Evolutionary conservation across 225 moss, liverwort and hornwort species (phyloP), one percentile per base, ranked within the genome.

Genomic region (Antitrichia curtipendula): DNA sequence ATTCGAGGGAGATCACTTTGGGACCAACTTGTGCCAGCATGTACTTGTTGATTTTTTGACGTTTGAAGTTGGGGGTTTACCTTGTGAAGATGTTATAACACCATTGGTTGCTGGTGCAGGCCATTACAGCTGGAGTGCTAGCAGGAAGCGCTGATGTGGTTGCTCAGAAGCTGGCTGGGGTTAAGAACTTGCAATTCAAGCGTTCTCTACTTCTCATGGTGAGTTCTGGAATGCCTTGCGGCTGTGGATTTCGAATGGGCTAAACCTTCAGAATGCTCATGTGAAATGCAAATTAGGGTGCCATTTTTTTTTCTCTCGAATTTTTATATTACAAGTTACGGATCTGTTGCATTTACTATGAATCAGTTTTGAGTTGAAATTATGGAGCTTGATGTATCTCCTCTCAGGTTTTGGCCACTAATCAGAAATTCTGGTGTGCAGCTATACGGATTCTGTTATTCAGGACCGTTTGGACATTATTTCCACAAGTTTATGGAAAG

Each of bases 381-480:
- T 62, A 47, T 62, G 71, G 54, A 57, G 36, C 23, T 82, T 73
- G 79, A 64, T 61, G 63, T 56, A 63, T 71, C 52, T 66, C 43
- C 74, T 57, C 40, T 85, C 6, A 50, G 31, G 71, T 61, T 15
- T 66, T 78, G 36, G 12, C 9, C 22, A 63, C 57, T 83, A 83
- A 91, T 62, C 27, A 83, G 66, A 86, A 62, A 64, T 24, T 87
- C 20, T 75, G 61, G 54, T 75, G 70, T 90, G 93, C 95, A 98
- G 98, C 90, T 97, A 19, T 99, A 95, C 83, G 98, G 98, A 43
- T 91, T 99, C 83, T 86, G 96, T 80, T 99, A 97, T 86, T 94
- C 88, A 88, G 98, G 98, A 40, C 97, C 98, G 64, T 99, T 95
- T 87, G 97, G 97, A 82, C 98, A 99, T 92, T 97, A 82, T 89